Percentiles rank a stretch among this genome's conserved stretches.
Evolutionary conservation across 495 filamentous ascomycete species (phyloP).

Genomic region (Lepraria neglecta): DNA sequence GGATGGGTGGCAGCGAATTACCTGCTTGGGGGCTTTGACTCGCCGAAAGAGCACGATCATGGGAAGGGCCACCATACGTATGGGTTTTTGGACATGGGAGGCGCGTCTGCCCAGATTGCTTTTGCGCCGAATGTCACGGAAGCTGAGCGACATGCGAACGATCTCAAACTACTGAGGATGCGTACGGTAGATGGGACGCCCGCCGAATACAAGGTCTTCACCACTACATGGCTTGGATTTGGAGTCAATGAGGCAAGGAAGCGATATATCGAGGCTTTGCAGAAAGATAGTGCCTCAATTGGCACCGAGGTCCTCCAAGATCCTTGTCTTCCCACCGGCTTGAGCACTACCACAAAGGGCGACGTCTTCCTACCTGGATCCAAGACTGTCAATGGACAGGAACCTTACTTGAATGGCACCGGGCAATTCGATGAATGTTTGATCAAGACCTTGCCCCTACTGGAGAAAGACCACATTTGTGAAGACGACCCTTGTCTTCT

Average conservation of each 20-base stretch:
- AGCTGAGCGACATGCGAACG: slow-evolving; percentile 79
- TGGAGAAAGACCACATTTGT: slow-evolving; percentile 86
- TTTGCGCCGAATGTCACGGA: slow-evolving; percentile 95
- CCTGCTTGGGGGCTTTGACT: slow-evolving; percentile 84
- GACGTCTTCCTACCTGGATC: slow-evolving; percentile 36
- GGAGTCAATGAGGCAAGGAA: slow-evolving; percentile 85
- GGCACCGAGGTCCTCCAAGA: slow-evolving; percentile 68
- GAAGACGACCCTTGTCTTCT: slow-evolving; percentile 78
- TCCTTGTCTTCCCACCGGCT: slow-evolving; percentile 78
- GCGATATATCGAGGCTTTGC: slow-evolving; percentile 67
- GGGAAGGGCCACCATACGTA: slow-evolving; percentile 93
- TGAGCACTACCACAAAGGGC: slow-evolving; percentile 54
- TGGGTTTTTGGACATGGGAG: slow-evolving; percentile 97
- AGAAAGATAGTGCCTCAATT: slow-evolving; percentile 49
- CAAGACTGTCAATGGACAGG: slow-evolving; percentile 49
- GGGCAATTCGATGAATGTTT: slow-evolving; percentile 84
- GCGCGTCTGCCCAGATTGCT: slow-evolving; percentile 93
- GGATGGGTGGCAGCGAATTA: slow-evolving; percentile 99
- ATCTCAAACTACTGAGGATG: slow-evolving; percentile 78
- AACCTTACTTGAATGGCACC: slow-evolving; percentile 64
- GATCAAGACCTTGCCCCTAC: slow-evolving; percentile 69
- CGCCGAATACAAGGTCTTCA: slow-evolving; percentile 81
- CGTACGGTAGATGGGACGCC: slow-evolving; percentile 70
- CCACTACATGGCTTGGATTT: slow-evolving; percentile 94
- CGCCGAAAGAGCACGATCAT: slow-evolving; percentile 63